Evolutionary conservation across 768 basidiomycete species (phyloP), one percentile per base, ranked within the genome.

Genomic region (Tricholoma terreum): DNA sequence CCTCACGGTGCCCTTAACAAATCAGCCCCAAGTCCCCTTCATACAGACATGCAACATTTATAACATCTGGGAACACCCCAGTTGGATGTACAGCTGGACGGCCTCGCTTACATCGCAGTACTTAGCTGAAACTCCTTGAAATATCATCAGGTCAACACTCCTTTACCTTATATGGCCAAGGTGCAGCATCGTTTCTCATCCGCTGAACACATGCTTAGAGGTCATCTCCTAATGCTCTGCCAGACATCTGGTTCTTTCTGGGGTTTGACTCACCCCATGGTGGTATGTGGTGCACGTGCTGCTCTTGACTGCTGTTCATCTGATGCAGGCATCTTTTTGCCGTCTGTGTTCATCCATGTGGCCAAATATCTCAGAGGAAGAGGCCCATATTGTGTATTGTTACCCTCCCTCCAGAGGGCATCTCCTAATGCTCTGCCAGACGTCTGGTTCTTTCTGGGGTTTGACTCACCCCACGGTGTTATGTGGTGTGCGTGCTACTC

Each of bases 11-110:
- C 82, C 84, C 2, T 69, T 88, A 31, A 77, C 81, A 12, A 80
- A 84, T 55, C 87, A 89, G 65, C 75, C 89, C 0, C 85, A 86
- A 61, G 80, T 84, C 45, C 77, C 82, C 12, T 88, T 83, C 70
- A 74, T 89, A 58, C 71, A 75, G 57, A 79, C 81, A 59, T 84
- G 88, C n/a, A 73, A 70, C 4, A 75, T 89, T n/a, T 89, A 87
- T 62, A 84, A 87, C 65, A 81, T 86, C 21, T 80, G 88, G 4
- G 88, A 90, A 71, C 79, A 81, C 0, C 77, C 86, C 0, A 85
- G 83, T 59, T 72, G 79, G 48, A 87, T 84, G 69, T 90, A 87
- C 69, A 76, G 77, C 50, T 89, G 87, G 87, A 73, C 80, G 0
- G 84, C 84, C 0, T 70, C 85, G 30, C 63, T 83, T 11, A 80